These are phyloP conservation scores for Acanthamoeba castellanii DNA, from an alignment of 208 protist genomes.

Conservation along the genomic window DNA sequence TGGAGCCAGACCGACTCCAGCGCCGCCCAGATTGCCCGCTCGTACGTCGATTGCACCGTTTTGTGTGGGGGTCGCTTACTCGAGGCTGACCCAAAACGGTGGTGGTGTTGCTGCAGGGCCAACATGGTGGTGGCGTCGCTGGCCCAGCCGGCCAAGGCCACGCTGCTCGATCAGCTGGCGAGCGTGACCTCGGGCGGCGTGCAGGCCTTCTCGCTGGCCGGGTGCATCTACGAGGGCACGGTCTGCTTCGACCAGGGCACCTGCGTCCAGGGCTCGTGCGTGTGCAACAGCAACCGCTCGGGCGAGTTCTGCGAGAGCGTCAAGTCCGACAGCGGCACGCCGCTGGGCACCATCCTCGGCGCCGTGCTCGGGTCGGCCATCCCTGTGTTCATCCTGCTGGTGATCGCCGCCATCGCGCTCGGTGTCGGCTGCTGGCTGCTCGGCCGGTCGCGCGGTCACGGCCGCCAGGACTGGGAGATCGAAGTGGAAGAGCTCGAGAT, in stretches of 20 bases:
- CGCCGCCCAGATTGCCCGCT: slow-evolving; percentile 1
- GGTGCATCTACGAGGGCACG: not conserved
- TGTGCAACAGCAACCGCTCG: not conserved
- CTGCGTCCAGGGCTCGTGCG: slow-evolving; percentile 15
- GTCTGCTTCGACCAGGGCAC: slow-evolving; percentile 19
- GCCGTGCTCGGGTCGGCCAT: not conserved
- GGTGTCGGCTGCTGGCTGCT: not conserved
- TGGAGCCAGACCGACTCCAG: slow-evolving; percentile 4
- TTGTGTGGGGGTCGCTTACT: not conserved
- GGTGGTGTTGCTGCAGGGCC: not conserved
- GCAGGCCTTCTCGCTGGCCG: slow-evolving; percentile 10
- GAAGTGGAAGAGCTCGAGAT: slow-evolving; percentile 13
- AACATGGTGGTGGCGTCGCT: not conserved
- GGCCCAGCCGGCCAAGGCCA: not conserved
- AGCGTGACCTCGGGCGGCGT: slow-evolving; percentile 1
- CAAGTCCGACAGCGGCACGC: not conserved
- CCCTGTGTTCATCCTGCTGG: slow-evolving; percentile 6
- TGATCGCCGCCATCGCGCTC: not conserved
- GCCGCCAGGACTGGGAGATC: slow-evolving; percentile 43
- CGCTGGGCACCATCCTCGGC: not conserved
- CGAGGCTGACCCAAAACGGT: too few species aligned
- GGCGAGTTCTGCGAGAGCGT: slow-evolving; percentile 19
- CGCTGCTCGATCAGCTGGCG: not conserved
- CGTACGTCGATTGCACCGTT: not conserved
- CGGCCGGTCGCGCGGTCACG: not conserved